These are phyloP conservation scores for Stenogyne calaminthoides DNA, from an alignment of 305 asterid genomes.

Conservation along the genomic window DNA sequence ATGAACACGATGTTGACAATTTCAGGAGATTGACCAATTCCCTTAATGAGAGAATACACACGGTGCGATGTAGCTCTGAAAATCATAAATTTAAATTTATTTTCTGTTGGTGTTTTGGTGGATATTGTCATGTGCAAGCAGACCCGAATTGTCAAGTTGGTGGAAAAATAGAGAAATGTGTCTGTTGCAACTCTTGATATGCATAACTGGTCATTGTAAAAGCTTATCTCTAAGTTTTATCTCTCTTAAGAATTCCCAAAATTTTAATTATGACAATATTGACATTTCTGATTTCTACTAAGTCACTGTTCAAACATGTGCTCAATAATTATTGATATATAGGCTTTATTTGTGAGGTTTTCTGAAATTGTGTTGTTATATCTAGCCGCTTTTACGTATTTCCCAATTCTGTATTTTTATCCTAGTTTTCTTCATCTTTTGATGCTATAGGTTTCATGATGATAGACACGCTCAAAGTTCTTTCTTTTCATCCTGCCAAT, in stretches of 20 bases:
- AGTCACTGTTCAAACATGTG: not conserved
- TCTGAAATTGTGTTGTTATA: not conserved
- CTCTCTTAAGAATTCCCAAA: not conserved
- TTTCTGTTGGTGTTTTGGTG: not conserved
- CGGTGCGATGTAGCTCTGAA: not conserved
- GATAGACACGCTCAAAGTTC: not conserved
- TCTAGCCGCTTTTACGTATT: not conserved
- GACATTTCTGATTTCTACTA: not conserved
- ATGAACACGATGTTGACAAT: not conserved
- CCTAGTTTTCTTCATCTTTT: not conserved
- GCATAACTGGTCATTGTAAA: not conserved
- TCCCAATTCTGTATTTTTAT: not conserved
- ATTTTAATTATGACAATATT: not conserved
- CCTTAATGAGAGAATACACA: not conserved
- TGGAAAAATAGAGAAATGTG: not conserved
- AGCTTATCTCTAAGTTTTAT: not conserved
- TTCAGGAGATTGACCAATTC: not conserved
- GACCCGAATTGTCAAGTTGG: no score
- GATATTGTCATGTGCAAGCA: not conserved
- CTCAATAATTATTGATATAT: not conserved
- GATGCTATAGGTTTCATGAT: not conserved
- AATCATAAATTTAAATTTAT: not conserved
- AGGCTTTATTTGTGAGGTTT: not conserved
- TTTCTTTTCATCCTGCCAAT: conserved; percentile 14
- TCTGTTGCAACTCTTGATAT: not conserved